These are phyloP conservation scores for Phialocephala sp. DNA, from an alignment of 2,329 filamentous ascomycete species.

Conservation along the genomic window DNA sequence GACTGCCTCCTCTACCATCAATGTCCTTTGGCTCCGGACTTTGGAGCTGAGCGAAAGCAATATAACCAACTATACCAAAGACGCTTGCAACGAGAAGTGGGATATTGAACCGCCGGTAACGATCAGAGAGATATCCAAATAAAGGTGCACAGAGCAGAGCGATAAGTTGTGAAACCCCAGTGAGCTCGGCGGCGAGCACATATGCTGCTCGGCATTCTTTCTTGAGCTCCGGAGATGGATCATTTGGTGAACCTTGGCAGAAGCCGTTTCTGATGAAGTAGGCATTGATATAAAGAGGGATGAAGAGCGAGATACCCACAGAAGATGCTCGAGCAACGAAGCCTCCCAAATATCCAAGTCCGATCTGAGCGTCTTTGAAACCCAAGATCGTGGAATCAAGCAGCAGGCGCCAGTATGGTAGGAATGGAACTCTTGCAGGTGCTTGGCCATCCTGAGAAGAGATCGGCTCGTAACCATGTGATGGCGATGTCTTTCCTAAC, in stretches of 20 bases:
- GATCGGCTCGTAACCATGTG: constrained; percentile 29
- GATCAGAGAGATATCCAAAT: constrained; percentile 85
- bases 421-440: constrained; percentile 38
- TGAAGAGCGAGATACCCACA: constrained; percentile 92
- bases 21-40: constrained; percentile 75
- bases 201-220: constrained; percentile 86
- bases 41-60: constrained; percentile 73
- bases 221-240: constrained; percentile 76
- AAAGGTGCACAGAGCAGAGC: constrained; percentile 84
- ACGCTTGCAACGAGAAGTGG: constrained; percentile 76
- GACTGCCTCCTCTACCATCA: constrained; percentile 69
- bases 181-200: constrained; percentile 83
- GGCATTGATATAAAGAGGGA: constrained; percentile 90
- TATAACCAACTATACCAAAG: constrained; percentile 79
- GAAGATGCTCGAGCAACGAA: constrained; percentile 95
- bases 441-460: constrained; percentile 12
- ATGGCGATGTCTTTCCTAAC: constrained; percentile 45
- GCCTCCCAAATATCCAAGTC: constrained; percentile 87
- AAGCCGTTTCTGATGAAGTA: constrained; percentile 84
- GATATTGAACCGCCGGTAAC: constrained; percentile 68
- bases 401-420: constrained; percentile 66
- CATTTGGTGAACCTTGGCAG: constrained; percentile 71
- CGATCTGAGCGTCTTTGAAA: constrained; percentile 77
- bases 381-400: constrained; percentile 71
- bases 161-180: constrained; percentile 85